These are phyloP conservation scores for Amanita phalloides DNA, from an alignment of 768 basidiomycete species.

Conservation along the genomic window DNA sequence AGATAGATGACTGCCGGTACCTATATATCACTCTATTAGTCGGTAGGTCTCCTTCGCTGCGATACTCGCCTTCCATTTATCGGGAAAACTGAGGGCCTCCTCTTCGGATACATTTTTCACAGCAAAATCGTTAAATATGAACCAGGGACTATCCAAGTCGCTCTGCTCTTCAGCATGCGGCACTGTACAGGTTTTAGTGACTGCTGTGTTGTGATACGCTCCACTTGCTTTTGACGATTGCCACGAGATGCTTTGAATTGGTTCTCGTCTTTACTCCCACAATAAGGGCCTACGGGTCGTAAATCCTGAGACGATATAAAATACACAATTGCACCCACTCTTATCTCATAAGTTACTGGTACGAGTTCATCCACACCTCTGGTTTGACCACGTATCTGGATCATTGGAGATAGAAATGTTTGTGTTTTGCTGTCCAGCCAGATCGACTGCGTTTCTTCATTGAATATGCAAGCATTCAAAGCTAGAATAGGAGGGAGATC, in stretches of 20 bases:
- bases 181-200: conserved; percentile 15
- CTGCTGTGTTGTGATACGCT: background rate
- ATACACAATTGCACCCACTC: conserved; percentile 34
- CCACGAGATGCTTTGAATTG: conserved; percentile 73
- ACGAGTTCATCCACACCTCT: conserved; percentile 48
- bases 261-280: conserved; percentile 69
- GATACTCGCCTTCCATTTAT: conserved; percentile 83
- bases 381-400: conserved; percentile 49
- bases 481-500: conserved; percentile 79
- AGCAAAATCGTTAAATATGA: conserved; percentile 93
- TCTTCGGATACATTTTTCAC: conserved; percentile 78
- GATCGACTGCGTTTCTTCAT: conserved; percentile 57
- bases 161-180: conserved; percentile 48
- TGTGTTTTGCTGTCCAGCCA: conserved; percentile 63
- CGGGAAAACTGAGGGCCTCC: conserved; percentile 81
- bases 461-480: conserved; percentile 75
- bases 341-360: conserved; percentile 54
- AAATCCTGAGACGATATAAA: background rate
- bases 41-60: conserved; percentile 1
- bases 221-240: conserved; percentile 66
- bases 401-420: conserved; percentile 48
- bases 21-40: conserved; percentile 23
- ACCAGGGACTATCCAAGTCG: conserved; percentile 56
- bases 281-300: conserved; percentile 52
- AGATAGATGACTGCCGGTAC: conserved; percentile 87